Percentiles rank a stretch among this genome's conserved stretches.
These are phyloP conservation scores for Erodium maritimum DNA, from an alignment of 345 rosid species.

Conservation along the genomic window DNA sequence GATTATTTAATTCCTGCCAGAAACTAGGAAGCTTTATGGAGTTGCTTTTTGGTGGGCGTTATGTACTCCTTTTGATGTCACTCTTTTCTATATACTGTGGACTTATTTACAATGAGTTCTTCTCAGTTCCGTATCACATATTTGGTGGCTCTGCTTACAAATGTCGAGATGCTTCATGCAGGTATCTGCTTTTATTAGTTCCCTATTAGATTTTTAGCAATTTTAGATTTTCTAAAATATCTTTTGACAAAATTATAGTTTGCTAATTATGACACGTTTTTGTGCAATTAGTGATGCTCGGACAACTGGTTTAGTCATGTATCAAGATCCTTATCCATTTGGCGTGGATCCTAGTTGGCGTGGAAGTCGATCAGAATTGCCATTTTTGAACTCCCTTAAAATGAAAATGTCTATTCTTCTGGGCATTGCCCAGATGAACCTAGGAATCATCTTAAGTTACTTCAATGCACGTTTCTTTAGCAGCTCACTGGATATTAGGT, in stretches of 20 bases:
- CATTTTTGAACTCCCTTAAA: conserved; percentile 87
- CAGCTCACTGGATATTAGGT: conserved; percentile 77
- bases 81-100: conserved; percentile 93
- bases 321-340: conserved; percentile 76
- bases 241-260: not conserved
- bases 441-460: conserved; percentile 76
- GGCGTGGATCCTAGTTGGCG: conserved; percentile 99
- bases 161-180: conserved; percentile 74
- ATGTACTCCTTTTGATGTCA: conserved; percentile 80
- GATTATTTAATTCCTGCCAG: conserved; percentile 26
- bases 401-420: conserved; percentile 96
- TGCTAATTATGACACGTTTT: conserved; percentile 3
- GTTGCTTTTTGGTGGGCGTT: conserved; percentile 94
- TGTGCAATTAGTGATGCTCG: conserved; percentile 54
- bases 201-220: not conserved
- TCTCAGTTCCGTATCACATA: conserved; percentile 89
- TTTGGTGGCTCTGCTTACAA: conserved; percentile 91
- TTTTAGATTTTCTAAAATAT: too few species aligned
- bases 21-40: conserved; percentile 99
- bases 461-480: conserved; percentile 73
- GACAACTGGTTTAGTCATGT: conserved; percentile 64
- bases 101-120: conserved; percentile 92
- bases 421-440: conserved; percentile 87
- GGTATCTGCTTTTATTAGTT: conserved; percentile 29
- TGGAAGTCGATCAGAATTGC: conserved; percentile 92